A percentile compares a stretch with the other conserved stretches of the same genome.
phyloP scores from a whole-genome alignment of 352 stramenopile species.

The Phytopythium helicoides region DNA sequence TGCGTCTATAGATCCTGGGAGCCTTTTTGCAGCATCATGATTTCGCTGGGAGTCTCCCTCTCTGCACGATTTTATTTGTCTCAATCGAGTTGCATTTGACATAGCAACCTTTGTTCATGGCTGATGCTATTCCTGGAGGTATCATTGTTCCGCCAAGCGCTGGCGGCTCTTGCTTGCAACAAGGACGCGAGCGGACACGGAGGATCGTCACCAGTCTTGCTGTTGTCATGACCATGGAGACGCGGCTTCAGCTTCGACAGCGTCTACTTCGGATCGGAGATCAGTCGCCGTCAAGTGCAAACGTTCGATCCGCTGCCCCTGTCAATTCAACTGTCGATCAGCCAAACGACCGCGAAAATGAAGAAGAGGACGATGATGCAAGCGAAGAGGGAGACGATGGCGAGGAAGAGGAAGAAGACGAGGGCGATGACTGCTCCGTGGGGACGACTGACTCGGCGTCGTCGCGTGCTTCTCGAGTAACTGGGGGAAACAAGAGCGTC shows the following conservation, averaged over 20 bases:
- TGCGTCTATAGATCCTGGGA: constrained; percentile 32
- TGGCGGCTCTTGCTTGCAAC: no score
- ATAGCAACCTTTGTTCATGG: no score
- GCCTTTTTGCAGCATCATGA: no score
- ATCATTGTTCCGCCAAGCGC: no score
- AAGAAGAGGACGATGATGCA: constrained; percentile 17
- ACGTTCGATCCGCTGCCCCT: not conserved
- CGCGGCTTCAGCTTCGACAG: constrained; percentile 30
- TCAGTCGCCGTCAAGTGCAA: not conserved
- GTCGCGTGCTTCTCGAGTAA: not conserved
- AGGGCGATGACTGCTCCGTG: constrained; percentile 18
- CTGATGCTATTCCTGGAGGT: no score
- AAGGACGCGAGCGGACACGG: no score
- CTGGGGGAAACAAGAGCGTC: constrained; percentile 10
- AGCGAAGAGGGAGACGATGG: constrained; percentile 48
- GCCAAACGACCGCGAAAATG: constrained; percentile 23
- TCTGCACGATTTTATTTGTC: no score
- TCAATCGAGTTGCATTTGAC: no score
- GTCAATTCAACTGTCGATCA: constrained; percentile 15
- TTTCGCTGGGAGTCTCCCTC: no score
- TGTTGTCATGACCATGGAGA: constrained; percentile 23
- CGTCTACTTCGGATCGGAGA: constrained; percentile 43
- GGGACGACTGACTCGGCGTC: constrained; percentile 11
- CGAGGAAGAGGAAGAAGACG: constrained; percentile 39
- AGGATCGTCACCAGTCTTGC: no score